These are phyloP conservation scores for Leccinum rimulosum DNA, from an alignment of 768 basidiomycete genomes.

Conservation along the genomic window DNA sequence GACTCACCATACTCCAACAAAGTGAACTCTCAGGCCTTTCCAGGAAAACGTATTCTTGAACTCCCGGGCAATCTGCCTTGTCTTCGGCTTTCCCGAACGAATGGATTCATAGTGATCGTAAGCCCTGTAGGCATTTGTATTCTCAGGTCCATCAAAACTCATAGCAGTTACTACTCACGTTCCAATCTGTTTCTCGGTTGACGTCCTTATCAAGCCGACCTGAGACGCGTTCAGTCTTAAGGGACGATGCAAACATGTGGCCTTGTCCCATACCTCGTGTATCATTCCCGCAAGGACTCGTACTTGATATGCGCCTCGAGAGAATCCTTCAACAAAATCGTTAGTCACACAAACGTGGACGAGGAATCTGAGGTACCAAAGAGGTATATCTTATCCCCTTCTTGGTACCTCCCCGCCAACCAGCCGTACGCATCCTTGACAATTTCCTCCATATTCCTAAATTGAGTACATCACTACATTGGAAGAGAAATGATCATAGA, in stretches of 20 bases:
- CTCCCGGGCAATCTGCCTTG: constrained; percentile 16
- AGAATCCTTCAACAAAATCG: constrained; percentile 31
- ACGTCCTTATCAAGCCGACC: constrained; percentile 29
- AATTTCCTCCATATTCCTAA: constrained; percentile 30
- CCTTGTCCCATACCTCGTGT: constrained; percentile 24
- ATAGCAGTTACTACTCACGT: constrained; percentile 17
- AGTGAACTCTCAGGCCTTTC: constrained; percentile 44
- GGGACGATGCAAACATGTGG: neutral
- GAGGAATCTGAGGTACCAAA: constrained; percentile 25
- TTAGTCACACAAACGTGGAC: neutral
- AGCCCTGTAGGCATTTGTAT: constrained; percentile 6
- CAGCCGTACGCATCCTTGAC: constrained; percentile 35
- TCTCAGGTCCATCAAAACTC: neutral
- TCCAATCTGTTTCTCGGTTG: constrained; percentile 34
- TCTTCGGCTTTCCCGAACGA: constrained; percentile 17
- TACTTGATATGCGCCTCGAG: constrained; percentile 43
- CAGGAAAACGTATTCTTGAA: constrained; percentile 49
- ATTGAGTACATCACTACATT: neutral
- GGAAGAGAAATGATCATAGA: neutral
- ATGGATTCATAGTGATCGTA: constrained; percentile 21
- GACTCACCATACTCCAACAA: constrained; percentile 51
- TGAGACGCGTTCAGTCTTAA: neutral
- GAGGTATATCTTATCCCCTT: constrained; percentile 35
- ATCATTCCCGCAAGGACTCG: constrained; percentile 43
- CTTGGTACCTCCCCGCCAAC: constrained; percentile 30